Base-by-base conservation (phyloP, 2,329 filamentous ascomycete genomes). In the Talaromyces atroroseus region DNA sequence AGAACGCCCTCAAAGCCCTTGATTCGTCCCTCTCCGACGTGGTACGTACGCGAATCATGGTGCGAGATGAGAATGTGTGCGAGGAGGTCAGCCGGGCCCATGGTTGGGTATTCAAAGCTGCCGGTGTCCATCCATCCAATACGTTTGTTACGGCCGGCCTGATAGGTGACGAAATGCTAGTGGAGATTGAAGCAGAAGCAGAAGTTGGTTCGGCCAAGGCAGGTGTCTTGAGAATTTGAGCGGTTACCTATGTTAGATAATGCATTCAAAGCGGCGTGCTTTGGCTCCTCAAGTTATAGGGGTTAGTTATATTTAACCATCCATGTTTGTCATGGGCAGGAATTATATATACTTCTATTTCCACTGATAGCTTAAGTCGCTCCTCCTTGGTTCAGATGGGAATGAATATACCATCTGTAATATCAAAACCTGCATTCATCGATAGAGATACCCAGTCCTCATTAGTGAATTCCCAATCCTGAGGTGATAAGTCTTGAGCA, bases 101-200 rank as follows among this genome's bases (percentile, higher is more conserved):
- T 51, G 36, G 36, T 10, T 51, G 49, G 21, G 49, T 42, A n/a
- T 51, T 51, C 12, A 29, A 42, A n/a, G 24, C 24, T 20, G 40
- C 40, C 23, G 40, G 40, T 2, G 34, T 51, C 1, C 34, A 23
- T 0, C 49, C 49, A 5, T 16, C 49, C 12, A 51, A 51, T 51
- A 51, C 36, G 1, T 29, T 51, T 26, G 36, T 29, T 6, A 42
- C 36, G 16, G 49, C 49, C 2, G 49, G 49, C 2, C 16, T 51
- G 49, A 51, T 51, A 42, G 49, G 49, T 2, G 49, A 51, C 24
- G 49, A 51, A 12, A 42, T 51, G 49, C 21, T 42, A 10, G 49
- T 51, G 14, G 49, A 51, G 6, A 51, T 51, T 29, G 49, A 51
- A 7, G 49, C 49, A 6, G 49, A 51, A n/a, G 49, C 49, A 12